These are phyloP conservation scores for Tulasnella sp. DNA, from an alignment of 768 basidiomycete genomes.

Conservation along the genomic window DNA sequence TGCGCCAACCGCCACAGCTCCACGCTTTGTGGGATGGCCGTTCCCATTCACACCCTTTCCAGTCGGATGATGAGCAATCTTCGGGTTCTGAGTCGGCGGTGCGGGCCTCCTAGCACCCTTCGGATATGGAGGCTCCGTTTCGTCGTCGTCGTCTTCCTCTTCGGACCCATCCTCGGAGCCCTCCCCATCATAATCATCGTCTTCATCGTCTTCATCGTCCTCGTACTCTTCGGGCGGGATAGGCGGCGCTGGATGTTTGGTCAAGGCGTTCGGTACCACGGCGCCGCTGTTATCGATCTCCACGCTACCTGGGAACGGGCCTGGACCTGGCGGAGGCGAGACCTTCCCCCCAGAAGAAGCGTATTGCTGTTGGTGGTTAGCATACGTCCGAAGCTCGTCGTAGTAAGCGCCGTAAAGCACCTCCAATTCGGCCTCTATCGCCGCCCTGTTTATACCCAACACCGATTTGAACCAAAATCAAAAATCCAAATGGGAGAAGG, in stretches of 20 bases:
- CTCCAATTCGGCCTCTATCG: slow-evolving; percentile 99
- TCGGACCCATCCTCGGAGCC: slow-evolving; percentile 54
- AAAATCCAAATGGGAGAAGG: background rate
- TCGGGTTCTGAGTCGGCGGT: slow-evolving; percentile 26
- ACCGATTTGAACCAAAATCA: no score
- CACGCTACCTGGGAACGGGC: slow-evolving; percentile 96
- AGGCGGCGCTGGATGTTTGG: slow-evolving; percentile 15
- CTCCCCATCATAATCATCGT: slow-evolving; percentile 45
- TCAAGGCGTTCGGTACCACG: slow-evolving; percentile 27
- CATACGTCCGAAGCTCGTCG: slow-evolving; percentile 99
- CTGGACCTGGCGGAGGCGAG: slow-evolving; percentile 88
- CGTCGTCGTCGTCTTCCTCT: slow-evolving; percentile 55
- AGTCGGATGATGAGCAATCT: slow-evolving; percentile 1
- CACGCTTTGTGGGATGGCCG: slow-evolving; percentile 32
- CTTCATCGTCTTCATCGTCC: slow-evolving; percentile 25
- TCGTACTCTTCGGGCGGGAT: slow-evolving; percentile 31
- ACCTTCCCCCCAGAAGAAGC: slow-evolving; percentile 81
- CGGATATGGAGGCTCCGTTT: slow-evolving; percentile 33
- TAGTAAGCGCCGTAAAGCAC: slow-evolving; percentile 99
- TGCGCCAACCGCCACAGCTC: background rate
- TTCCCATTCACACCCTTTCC: slow-evolving; percentile 27
- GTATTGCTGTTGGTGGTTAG: slow-evolving; percentile 94
- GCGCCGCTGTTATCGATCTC: slow-evolving; percentile 88
- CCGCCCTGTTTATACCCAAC: slow-evolving; percentile 55
- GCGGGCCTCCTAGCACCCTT: slow-evolving; percentile 18